phyloP scores from a whole-genome alignment of 2,329 filamentous ascomycete genomes.

The Hymenoscyphus linearis region DNA sequence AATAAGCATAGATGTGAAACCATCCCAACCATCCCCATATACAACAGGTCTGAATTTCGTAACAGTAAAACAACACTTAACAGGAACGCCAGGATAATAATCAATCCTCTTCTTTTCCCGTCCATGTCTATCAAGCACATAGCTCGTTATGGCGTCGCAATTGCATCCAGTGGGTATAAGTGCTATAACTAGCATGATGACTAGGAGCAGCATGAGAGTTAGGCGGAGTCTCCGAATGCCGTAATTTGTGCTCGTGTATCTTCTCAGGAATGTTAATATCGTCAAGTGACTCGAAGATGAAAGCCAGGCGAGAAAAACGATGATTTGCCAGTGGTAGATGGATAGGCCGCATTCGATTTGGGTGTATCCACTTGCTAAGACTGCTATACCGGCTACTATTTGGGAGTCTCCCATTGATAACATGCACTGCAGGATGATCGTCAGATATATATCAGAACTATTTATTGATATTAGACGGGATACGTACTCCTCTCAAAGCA shows the following conservation, averaged over 20 bases:
- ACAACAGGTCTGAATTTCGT: neutral
- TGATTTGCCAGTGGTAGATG: neutral
- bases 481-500: neutral
- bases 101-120: neutral
- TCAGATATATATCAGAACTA: neutral
- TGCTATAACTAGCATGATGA: neutral
- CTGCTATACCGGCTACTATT: neutral
- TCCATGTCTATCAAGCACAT: neutral
- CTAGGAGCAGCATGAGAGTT: neutral
- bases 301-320: neutral
- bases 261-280: neutral
- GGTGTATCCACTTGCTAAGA: neutral
- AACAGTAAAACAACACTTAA: neutral
- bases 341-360: neutral
- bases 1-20: neutral
- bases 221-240: neutral
- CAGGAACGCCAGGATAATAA: neutral
- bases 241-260: neutral
- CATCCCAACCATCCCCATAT: neutral
- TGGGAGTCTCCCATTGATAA: neutral
- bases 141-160: neutral
- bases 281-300: neutral
- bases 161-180: neutral
- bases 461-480: neutral
- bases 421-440: neutral